A percentile compares a stretch with the other conserved stretches of the same genome.
These are phyloP conservation scores for Corchorus capsularis DNA, from an alignment of 345 rosid genomes.

Conservation along the genomic window DNA sequence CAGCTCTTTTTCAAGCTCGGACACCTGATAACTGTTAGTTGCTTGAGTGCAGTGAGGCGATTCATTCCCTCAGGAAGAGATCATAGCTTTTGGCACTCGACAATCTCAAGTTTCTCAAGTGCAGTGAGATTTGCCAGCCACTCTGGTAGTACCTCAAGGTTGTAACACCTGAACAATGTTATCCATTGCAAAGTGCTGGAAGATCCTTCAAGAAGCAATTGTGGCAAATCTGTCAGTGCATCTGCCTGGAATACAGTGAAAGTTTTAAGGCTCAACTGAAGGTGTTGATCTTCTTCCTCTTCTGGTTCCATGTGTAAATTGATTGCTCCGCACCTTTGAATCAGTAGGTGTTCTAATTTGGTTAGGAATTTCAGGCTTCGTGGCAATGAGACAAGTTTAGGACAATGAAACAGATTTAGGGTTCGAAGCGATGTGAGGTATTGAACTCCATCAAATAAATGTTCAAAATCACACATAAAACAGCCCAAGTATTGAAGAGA, in stretches of 20 bases:
- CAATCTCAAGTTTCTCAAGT: background rate
- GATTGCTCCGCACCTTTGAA: background rate
- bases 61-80: background rate
- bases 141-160: background rate
- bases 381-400: background rate
- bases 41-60: background rate
- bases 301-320: background rate
- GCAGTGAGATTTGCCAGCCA: background rate
- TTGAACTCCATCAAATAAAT: background rate
- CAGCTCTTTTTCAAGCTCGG: background rate
- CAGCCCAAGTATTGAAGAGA: background rate
- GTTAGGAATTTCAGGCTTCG: background rate
- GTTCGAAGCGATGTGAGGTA: constrained; percentile 6
- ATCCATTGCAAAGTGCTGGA: background rate
- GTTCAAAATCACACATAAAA: background rate
- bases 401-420: background rate
- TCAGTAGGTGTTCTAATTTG: background rate
- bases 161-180: background rate
- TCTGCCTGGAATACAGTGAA: background rate
- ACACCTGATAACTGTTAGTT: background rate
- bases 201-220: constrained; percentile 4
- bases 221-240: background rate
- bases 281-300: background rate
- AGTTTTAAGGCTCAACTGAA: background rate
- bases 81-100: background rate